phyloP scores from a whole-genome alignment of 2,329 filamentous ascomycete genomes.

The Sphaerulina populicola region DNA sequence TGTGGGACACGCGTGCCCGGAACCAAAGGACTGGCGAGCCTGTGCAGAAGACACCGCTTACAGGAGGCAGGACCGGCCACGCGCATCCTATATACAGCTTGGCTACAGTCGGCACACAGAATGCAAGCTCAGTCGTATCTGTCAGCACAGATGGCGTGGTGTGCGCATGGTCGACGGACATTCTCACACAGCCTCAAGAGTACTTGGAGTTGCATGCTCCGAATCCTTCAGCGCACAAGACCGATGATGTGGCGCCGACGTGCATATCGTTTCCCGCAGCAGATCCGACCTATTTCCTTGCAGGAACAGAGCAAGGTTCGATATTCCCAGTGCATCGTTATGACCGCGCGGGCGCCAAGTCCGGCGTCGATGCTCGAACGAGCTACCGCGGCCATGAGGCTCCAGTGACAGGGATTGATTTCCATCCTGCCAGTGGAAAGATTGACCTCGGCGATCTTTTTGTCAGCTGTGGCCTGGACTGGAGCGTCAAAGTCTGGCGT shows the following conservation, averaged over 20 bases:
- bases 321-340: conserved; percentile 97
- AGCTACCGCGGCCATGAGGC: conserved; percentile 85
- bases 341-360: conserved; percentile 93
- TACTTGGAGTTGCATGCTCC: conserved; percentile 80
- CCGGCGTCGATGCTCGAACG: conserved; percentile 81
- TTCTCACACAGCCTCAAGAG: conserved; percentile 94
- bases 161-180: conserved; percentile 95
- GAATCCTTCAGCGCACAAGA: conserved; percentile 59
- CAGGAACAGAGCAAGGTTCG: conserved; percentile 90
- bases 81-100: conserved; percentile 95
- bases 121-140: conserved; percentile 96
- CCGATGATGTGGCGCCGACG: conserved; percentile 89
- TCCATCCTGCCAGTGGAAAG: conserved; percentile 84
- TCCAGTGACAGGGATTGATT: conserved; percentile 91
- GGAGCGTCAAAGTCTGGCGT: conserved; percentile 96
- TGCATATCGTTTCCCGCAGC: conserved; percentile 91
- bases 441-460: conserved; percentile 92
- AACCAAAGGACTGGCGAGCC: conserved; percentile 55
- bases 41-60: conserved; percentile 91
- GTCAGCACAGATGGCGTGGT: conserved; percentile 94
- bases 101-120: conserved; percentile 93
- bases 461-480: conserved; percentile 85
- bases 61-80: conserved; percentile 69
- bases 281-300: conserved; percentile 94
- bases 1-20: conserved; percentile 92